Percentiles rank a stretch among this genome's conserved stretches.
Evolutionary conservation across 352 stramenopile species (phyloP).

Genomic region (Globisporangium apiculatum): DNA sequence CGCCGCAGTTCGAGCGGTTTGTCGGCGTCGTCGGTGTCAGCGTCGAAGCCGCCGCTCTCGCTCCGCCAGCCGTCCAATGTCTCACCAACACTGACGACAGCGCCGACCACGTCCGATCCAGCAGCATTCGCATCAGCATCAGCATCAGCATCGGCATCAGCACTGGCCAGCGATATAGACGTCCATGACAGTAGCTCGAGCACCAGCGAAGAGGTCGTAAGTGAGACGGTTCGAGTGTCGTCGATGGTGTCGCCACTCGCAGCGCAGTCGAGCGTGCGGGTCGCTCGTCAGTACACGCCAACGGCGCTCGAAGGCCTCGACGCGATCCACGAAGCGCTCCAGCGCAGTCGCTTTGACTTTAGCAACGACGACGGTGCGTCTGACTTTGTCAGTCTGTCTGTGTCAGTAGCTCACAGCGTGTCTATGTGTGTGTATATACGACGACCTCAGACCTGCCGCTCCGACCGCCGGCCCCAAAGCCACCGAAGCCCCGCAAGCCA

Average conservation of each 20-base stretch:
- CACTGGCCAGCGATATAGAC: no score
- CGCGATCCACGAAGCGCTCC: slow-evolving; percentile 20
- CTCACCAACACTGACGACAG: slow-evolving; percentile 1
- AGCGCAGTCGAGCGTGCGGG: background rate
- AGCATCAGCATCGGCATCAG: background rate
- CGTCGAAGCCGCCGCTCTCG: slow-evolving; percentile 2
- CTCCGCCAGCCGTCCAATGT: slow-evolving; percentile 3
- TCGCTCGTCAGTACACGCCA: slow-evolving; percentile 4
- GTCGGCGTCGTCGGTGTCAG: slow-evolving; percentile 4
- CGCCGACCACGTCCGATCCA: background rate
- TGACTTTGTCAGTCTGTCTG: background rate
- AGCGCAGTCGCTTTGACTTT: slow-evolving; percentile 27
- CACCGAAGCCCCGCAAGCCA: slow-evolving; percentile 2
- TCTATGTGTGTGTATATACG: background rate
- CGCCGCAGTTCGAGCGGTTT: slow-evolving; percentile 3
- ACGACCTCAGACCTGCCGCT: no score
- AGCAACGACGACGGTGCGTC: slow-evolving; percentile 13
- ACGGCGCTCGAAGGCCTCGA: slow-evolving; percentile 20
- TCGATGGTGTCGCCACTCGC: background rate
- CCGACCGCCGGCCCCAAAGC: background rate
- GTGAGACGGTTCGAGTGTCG: background rate
- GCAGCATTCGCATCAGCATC: background rate
- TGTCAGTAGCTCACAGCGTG: background rate
- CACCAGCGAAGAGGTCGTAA: background rate
- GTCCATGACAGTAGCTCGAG: background rate